phyloP scores from a whole-genome alignment of 305 asterid genomes.

The Fraxinus baroniana region DNA sequence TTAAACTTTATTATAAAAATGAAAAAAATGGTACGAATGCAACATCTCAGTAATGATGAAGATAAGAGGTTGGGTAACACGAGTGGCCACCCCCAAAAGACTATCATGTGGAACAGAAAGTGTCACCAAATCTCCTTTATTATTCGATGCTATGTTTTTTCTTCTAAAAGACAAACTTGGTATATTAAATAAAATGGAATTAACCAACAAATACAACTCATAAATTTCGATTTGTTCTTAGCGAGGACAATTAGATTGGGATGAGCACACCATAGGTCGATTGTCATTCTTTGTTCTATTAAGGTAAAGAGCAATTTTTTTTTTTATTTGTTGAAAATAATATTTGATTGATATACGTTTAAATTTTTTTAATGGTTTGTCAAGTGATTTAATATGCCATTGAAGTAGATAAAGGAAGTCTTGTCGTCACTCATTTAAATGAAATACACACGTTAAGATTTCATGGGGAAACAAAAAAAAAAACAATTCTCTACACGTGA shows the following conservation, averaged over 20 bases:
- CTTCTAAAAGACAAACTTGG: not conserved
- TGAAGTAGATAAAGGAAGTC: not conserved
- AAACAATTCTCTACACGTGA: not conserved
- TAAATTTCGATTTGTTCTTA: not conserved
- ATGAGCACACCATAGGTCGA: not conserved
- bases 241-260: not conserved
- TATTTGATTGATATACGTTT: not conserved
- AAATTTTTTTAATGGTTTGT: not conserved
- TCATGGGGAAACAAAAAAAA: no score
- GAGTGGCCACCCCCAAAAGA: slow-evolving; percentile 7
- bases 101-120: slow-evolving; percentile 7
- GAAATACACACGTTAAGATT: not conserved
- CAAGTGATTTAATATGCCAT: not conserved
- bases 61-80: slow-evolving; percentile 5
- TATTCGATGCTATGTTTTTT: not conserved
- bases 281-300: not conserved
- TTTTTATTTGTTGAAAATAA: not conserved
- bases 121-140: not conserved
- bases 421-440: not conserved
- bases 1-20: not conserved
- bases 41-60: not conserved
- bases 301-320: not conserved
- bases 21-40: not conserved
- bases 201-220: not conserved
- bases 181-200: not conserved